Evolutionary conservation across 2,329 filamentous ascomycete genomes (phyloP).

Genomic region (Colletotrichum sp.): DNA sequence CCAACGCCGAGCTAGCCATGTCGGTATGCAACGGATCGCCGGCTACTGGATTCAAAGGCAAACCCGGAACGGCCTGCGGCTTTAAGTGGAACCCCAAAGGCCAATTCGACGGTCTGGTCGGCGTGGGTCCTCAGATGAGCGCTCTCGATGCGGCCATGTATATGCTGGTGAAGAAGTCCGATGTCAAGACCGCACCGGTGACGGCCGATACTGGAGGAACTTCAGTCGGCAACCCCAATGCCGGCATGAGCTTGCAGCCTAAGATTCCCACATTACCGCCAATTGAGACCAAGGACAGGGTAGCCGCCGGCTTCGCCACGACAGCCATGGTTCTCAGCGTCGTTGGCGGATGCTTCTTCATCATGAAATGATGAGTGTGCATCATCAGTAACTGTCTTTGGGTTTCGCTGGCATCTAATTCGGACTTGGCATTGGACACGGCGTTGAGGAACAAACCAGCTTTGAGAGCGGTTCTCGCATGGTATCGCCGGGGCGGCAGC

Average conservation of each 20-base stretch:
- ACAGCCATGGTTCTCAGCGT: slow-evolving; percentile 53
- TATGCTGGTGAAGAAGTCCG: slow-evolving; percentile 51
- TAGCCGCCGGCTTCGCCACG: slow-evolving; percentile 62
- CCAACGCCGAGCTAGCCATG: slow-evolving; percentile 58
- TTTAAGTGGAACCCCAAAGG: slow-evolving; percentile 63
- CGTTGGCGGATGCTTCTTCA: slow-evolving; percentile 54
- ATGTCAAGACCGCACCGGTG: slow-evolving; percentile 42
- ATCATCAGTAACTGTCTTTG: neutral
- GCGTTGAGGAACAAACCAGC: neutral
- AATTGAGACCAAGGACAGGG: slow-evolving; percentile 56
- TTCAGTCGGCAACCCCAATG: slow-evolving; percentile 54
- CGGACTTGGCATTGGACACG: neutral
- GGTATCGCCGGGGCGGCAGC: neutral
- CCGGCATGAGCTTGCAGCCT: slow-evolving; percentile 37
- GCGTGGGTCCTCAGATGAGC: slow-evolving; percentile 75
- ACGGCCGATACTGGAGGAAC: slow-evolving; percentile 65
- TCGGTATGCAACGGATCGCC: slow-evolving; percentile 54
- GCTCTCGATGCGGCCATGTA: slow-evolving; percentile 69
- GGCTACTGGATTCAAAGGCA: slow-evolving; percentile 51
- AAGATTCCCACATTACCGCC: slow-evolving; percentile 34
- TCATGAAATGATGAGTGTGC: slow-evolving; percentile 39
- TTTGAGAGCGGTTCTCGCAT: slow-evolving; percentile 14
- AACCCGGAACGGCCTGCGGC: slow-evolving; percentile 68
- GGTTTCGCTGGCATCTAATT: neutral
- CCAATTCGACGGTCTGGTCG: slow-evolving; percentile 62